Conservation (phyloP, 2,329 filamentous ascomycete genomes). For the Helminthosporium solani region DNA sequence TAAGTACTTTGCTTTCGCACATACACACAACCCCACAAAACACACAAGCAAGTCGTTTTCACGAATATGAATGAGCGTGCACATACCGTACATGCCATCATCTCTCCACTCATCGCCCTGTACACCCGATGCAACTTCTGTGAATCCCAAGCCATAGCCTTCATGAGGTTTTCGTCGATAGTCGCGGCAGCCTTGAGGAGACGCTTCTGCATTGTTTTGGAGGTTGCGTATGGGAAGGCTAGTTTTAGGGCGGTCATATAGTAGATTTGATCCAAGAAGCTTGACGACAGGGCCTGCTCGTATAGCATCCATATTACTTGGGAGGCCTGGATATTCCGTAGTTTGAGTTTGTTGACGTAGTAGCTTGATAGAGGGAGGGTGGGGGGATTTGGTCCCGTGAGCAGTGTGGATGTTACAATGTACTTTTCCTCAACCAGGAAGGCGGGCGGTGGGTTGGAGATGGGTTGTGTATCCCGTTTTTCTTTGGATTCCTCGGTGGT, state of each 20-base stretch:
- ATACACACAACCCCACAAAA: constrained; percentile 8
- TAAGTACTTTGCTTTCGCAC: no score
- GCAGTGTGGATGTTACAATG: background rate
- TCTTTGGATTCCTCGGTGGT: no score
- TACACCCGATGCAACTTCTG: no score
- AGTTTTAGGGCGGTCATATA: background rate
- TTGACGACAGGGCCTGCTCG: constrained; percentile 8
- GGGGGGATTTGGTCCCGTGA: background rate
- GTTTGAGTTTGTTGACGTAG: background rate
- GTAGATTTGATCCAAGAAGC: constrained; percentile 8
- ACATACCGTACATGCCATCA: no score
- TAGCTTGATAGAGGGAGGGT: background rate
- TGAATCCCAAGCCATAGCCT: no score
- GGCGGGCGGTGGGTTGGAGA: background rate
- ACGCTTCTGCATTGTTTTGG: background rate
- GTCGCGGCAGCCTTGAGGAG: no score
- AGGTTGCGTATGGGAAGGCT: no score
- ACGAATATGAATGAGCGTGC: no score
- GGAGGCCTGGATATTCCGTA: constrained; percentile 3
- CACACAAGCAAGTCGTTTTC: background rate
- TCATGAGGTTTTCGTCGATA: no score
- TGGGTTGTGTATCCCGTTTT: background rate
- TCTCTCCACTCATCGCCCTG: no score
- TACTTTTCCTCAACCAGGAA: background rate
- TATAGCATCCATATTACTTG: constrained; percentile 14